A percentile compares a stretch with the other conserved stretches of the same genome.
These are phyloP conservation scores for Chlorella sp. DNA, from an alignment of 139 green algal species.

Conservation along the genomic window DNA sequence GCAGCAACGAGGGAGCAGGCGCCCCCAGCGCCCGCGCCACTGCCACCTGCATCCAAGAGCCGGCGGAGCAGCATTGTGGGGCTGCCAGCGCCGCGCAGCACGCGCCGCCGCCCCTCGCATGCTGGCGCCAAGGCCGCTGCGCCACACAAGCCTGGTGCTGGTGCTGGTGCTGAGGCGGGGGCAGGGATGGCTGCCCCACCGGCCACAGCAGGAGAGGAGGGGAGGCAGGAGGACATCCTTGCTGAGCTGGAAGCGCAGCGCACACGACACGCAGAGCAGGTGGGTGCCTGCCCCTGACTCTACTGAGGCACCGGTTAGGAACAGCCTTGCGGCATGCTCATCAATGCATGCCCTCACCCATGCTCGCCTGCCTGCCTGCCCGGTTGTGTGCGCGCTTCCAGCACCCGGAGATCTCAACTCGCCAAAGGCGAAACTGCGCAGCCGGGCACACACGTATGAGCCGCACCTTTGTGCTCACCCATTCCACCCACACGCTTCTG, in stretches of 20 bases:
- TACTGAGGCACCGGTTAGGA: no score
- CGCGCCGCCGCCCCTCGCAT: background rate
- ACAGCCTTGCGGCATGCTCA: background rate
- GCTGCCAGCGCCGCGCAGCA: background rate
- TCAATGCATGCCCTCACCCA: background rate
- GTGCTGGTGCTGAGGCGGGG: background rate
- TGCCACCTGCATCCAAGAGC: background rate
- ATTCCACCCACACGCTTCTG: background rate
- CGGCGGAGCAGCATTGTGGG: background rate
- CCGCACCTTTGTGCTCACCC: no score
- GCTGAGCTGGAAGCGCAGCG: slow-evolving; percentile 40
- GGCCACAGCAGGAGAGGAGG: background rate
- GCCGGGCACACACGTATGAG: no score
- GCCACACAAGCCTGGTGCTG: background rate
- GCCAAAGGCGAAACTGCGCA: no score
- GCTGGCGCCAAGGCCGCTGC: background rate
- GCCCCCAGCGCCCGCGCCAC: background rate
- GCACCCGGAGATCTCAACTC: no score
- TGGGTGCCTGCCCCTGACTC: background rate
- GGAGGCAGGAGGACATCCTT: slow-evolving; percentile 30
- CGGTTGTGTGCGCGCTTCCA: no score
- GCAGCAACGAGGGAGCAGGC: background rate
- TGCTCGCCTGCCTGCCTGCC: no score
- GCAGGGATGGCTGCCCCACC: background rate
- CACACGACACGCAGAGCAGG: slow-evolving; percentile 19